phyloP scores from a whole-genome alignment of 2,329 filamentous ascomycete genomes.

The Penicillium sp. region DNA sequence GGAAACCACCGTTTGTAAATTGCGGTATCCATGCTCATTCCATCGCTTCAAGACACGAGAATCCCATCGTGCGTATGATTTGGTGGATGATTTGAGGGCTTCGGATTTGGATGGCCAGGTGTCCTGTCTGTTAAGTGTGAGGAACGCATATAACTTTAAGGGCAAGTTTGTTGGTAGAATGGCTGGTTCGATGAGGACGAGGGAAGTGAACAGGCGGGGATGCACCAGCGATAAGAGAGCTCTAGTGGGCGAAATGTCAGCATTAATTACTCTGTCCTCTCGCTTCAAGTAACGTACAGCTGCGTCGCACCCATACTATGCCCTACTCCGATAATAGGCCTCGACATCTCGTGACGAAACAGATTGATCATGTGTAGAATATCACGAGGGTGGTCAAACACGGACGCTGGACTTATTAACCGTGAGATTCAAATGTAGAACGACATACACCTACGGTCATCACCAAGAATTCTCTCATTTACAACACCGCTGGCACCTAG shows the following conservation, averaged over 20 bases:
- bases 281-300: background rate
- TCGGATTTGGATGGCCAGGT: slow-evolving; percentile 3
- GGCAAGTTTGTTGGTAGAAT: too few relatives aligned
- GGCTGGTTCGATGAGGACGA: background rate
- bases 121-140: slow-evolving; percentile 2
- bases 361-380: slow-evolving; percentile 4
- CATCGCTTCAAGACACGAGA: slow-evolving; percentile 8
- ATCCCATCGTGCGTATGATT: slow-evolving; percentile 3
- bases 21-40: slow-evolving; percentile 5
- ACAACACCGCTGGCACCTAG: slow-evolving; percentile 3
- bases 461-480: slow-evolving; percentile 2
- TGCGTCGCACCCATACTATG: slow-evolving; percentile 43
- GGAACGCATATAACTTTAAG: too few relatives aligned
- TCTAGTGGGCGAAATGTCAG: background rate
- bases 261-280: background rate
- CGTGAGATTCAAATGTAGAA: background rate
- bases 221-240: slow-evolving; percentile 1
- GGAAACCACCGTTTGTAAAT: background rate
- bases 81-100: background rate
- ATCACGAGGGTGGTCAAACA: slow-evolving; percentile 42
- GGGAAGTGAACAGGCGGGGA: slow-evolving; percentile 5
- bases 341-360: slow-evolving; percentile 3
- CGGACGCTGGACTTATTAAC: slow-evolving; percentile 53
- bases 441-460: background rate
- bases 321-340: slow-evolving; percentile 2